Percentiles rank a stretch among this genome's conserved stretches.
These are phyloP conservation scores for Przewalskia tangutica DNA, from an alignment of 257 asterid species.

Conservation along the genomic window DNA sequence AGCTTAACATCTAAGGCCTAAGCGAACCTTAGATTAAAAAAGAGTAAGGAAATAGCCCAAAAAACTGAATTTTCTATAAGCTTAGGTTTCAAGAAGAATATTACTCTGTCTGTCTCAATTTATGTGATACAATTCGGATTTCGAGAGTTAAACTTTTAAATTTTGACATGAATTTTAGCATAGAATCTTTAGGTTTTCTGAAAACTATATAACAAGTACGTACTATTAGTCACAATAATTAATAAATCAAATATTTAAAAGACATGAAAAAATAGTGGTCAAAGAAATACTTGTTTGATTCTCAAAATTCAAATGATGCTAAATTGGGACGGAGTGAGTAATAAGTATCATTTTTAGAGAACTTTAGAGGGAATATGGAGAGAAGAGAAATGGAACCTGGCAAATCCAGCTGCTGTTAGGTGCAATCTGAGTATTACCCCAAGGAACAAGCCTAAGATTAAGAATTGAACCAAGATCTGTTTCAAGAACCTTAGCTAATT, in stretches of 20 bases:
- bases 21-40: neutral
- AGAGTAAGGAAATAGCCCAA: neutral
- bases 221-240: no score
- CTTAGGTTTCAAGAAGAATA: neutral
- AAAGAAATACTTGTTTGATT: no score
- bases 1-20: neutral
- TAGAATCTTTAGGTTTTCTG: no score
- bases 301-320: no score
- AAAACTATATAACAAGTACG: no score
- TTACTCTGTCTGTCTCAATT: no score
- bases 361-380: neutral
- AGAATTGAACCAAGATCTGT: slow-evolving; percentile 65
- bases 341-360: no score
- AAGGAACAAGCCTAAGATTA: slow-evolving; percentile 71
- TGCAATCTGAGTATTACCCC: slow-evolving; percentile 79
- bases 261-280: no score
- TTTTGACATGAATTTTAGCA: neutral
- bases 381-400: slow-evolving; percentile 37
- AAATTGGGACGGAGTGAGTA: no score
- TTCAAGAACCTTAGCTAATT: slow-evolving; percentile 48
- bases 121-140: no score
- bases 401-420: slow-evolving; percentile 62
- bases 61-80: neutral
- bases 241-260: no score
- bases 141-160: no score